Evolutionary conservation across 2,329 filamentous ascomycete species (phyloP).

Genomic region (Sporothrix pallida): DNA sequence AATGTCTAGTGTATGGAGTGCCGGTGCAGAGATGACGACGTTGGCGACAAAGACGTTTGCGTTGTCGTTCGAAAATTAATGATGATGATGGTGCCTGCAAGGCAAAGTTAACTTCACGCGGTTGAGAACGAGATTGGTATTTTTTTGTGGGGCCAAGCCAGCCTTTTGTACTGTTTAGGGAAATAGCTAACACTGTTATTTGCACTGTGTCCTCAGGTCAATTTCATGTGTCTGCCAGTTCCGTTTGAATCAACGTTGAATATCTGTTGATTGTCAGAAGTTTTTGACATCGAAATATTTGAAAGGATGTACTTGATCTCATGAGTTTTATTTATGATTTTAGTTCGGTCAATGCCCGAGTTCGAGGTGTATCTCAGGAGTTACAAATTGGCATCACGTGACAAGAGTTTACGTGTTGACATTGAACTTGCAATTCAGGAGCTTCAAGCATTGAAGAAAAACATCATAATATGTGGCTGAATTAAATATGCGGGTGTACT

Average conservation of each 20-base stretch:
- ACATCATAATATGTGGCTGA: conserved; percentile 1
- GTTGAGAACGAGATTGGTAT: conserved; percentile 28
- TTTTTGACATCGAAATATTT: too few relatives aligned
- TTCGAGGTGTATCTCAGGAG: background rate
- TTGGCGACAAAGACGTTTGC: background rate
- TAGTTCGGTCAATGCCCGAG: too few relatives aligned
- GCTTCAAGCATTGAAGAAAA: background rate
- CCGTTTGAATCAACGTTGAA: too few relatives aligned
- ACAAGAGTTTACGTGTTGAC: background rate
- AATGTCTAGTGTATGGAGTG: background rate
- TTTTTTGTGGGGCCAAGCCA: conserved; percentile 26
- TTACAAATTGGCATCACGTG: background rate
- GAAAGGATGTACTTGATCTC: too few relatives aligned
- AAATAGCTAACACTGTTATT: background rate
- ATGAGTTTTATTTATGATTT: too few relatives aligned
- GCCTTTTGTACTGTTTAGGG: background rate
- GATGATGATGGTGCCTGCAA: conserved; percentile 4
- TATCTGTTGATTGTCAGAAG: too few relatives aligned
- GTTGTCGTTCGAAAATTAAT: background rate
- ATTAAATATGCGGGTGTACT: conserved; percentile 28
- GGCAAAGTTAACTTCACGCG: conserved; percentile 34
- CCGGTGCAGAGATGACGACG: background rate
- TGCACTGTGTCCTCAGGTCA: background rate
- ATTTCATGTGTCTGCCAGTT: too few relatives aligned
- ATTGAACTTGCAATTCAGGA: background rate